Conservation (phyloP, 345 rosid genomes). For the Adansonia digitata region DNA sequence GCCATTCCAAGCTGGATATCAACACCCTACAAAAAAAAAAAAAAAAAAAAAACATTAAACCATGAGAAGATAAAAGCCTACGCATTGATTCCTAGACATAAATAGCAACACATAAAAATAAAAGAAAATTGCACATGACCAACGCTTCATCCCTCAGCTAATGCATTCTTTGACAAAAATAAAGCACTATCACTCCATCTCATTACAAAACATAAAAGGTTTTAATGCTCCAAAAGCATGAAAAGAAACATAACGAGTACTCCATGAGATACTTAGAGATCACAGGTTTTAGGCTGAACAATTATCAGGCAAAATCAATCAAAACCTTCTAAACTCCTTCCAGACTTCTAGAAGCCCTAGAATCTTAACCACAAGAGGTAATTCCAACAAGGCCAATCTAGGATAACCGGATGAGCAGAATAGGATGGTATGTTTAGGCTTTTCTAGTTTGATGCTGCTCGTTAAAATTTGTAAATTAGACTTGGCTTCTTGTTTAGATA, state of each 20-base stretch:
- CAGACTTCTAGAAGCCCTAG: not conserved
- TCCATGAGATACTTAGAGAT: not conserved
- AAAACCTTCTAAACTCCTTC: no score
- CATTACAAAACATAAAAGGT: not conserved
- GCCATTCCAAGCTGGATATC: slow-evolving; percentile 99
- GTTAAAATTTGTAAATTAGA: not conserved
- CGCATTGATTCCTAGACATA: not conserved
- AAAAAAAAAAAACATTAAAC: slow-evolving; percentile 12
- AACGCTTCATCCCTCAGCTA: not conserved
- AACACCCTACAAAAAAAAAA: slow-evolving; percentile 55
- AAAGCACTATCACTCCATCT: not conserved
- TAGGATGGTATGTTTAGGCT: not conserved
- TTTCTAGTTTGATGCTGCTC: not conserved
- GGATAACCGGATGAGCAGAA: not conserved
- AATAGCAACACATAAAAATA: not conserved
- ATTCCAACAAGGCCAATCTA: not conserved
- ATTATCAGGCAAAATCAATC: not conserved
- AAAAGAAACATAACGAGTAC: not conserved
- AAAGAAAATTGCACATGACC: not conserved
- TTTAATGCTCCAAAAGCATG: not conserved
- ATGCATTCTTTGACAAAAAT: not conserved
- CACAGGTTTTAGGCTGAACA: not conserved
- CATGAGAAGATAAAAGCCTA: not conserved
- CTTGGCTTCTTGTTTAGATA: not conserved
- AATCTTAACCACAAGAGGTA: not conserved